Conservation (phyloP, 2,329 filamentous ascomycete genomes). For the Apiospora pterosperma region DNA sequence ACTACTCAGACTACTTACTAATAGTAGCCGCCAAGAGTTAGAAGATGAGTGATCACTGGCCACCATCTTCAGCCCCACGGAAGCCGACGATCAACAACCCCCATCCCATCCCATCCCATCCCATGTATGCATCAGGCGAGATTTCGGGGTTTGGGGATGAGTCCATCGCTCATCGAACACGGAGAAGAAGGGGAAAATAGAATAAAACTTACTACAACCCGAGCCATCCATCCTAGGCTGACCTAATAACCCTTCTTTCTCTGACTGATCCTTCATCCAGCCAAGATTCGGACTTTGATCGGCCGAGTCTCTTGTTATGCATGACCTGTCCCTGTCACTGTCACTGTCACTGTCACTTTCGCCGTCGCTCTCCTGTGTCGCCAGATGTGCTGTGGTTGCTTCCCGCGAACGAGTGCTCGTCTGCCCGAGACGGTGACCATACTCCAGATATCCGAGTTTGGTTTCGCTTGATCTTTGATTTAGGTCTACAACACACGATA, state of each 20-base stretch:
- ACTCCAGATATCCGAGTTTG: not conserved
- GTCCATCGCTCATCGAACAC: not conserved
- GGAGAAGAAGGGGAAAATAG: not conserved
- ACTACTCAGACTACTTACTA: too few relatives aligned
- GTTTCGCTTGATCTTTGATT: not conserved
- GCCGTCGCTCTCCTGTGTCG: not conserved
- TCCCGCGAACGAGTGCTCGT: not conserved
- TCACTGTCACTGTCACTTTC: too few relatives aligned
- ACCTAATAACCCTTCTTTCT: not conserved
- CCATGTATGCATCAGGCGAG: not conserved
- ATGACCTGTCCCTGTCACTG: not conserved
- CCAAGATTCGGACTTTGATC: not conserved
- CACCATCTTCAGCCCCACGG: not conserved
- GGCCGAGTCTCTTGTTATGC: not conserved
- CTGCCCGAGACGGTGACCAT: not conserved
- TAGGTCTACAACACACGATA: not conserved
- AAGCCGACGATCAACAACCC: not conserved
- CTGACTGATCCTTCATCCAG: not conserved
- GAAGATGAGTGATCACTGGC: not conserved
- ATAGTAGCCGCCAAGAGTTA: not conserved
- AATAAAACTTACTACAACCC: not conserved
- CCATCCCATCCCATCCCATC: not conserved
- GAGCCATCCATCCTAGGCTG: not conserved
- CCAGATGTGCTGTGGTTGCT: not conserved
- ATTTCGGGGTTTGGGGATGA: not conserved